Evolutionary conservation across 2,329 filamentous ascomycete genomes (phyloP).

Genomic region (Trichophyton schoenleinii): DNA sequence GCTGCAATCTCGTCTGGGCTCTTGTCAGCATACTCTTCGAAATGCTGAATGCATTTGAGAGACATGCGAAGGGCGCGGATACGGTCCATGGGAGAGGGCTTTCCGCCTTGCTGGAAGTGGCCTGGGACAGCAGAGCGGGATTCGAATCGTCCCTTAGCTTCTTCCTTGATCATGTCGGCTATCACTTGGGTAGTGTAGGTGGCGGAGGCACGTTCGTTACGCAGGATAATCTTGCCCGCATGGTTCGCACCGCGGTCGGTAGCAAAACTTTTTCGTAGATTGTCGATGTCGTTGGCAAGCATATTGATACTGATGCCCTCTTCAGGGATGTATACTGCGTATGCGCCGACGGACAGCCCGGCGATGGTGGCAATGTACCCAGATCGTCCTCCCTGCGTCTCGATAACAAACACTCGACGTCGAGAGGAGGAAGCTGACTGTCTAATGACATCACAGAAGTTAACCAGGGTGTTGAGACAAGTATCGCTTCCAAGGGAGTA

Average conservation of each 20-base stretch:
- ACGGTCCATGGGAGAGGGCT: constrained; percentile 90
- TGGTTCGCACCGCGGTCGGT: constrained; percentile 78
- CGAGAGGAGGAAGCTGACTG: constrained; percentile 91
- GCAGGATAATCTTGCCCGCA: constrained; percentile 86
- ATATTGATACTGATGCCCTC: constrained; percentile 90
- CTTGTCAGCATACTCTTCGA: constrained; percentile 63
- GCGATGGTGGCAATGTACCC: constrained; percentile 88
- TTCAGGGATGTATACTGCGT: constrained; percentile 92
- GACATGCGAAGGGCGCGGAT: constrained; percentile 82
- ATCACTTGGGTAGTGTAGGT: constrained; percentile 90
- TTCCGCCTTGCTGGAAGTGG: constrained; percentile 88
- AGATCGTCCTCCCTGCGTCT: constrained; percentile 89
- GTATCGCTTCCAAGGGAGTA: constrained; percentile 96
- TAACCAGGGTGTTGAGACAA: constrained; percentile 85
- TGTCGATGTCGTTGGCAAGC: constrained; percentile 78
- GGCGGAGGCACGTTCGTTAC: constrained; percentile 85
- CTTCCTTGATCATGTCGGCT: constrained; percentile 88
- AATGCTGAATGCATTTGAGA: constrained; percentile 85
- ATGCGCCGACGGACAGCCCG: constrained; percentile 80
- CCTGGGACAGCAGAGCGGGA: constrained; percentile 82
- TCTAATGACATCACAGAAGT: constrained; percentile 94
- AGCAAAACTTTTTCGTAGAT: constrained; percentile 73
- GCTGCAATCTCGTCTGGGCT: constrained; percentile 55
- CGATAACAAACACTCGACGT: constrained; percentile 89
- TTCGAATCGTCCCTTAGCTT: constrained; percentile 85